These are phyloP conservation scores for Trichomonascaceae sp. DNA, from an alignment of 1,139 yeast species.

Conservation along the genomic window DNA sequence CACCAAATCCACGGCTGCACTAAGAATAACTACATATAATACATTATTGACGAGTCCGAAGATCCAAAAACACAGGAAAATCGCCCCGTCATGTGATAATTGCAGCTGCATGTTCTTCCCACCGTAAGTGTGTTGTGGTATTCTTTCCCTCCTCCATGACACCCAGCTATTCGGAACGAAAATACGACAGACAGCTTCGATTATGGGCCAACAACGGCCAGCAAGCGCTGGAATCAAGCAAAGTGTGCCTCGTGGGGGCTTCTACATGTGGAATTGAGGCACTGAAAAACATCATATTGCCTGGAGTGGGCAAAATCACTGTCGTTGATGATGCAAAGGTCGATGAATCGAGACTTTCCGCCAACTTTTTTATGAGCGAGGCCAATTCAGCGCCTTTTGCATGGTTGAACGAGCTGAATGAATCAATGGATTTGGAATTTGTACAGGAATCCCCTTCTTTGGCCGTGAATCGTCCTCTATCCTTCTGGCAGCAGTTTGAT, in stretches of 20 bases:
- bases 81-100: constrained; percentile 11
- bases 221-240: constrained; percentile 48
- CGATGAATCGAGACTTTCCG: constrained; percentile 40
- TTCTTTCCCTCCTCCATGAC: not conserved
- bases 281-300: constrained; percentile 70
- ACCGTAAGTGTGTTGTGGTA: no score
- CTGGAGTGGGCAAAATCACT: constrained; percentile 69
- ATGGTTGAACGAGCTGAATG: constrained; percentile 52
- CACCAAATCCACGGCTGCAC: constrained; percentile 89
- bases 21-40: constrained; percentile 80
- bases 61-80: constrained; percentile 49
- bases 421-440: constrained; percentile 45
- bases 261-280: constrained; percentile 60
- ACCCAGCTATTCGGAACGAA: constrained; percentile 23
- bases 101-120: not conserved
- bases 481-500: constrained; percentile 46
- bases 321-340: constrained; percentile 48
- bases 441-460: constrained; percentile 26
- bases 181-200: constrained; percentile 81
- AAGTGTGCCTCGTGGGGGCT: constrained; percentile 58
- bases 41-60: constrained; percentile 87
- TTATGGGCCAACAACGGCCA: constrained; percentile 87
- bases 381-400: constrained; percentile 38
- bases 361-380: constrained; percentile 56
- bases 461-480: constrained; percentile 10